phyloP scores from a whole-genome alignment of 2,329 filamentous ascomycete species.

The Thelonectria olida region DNA sequence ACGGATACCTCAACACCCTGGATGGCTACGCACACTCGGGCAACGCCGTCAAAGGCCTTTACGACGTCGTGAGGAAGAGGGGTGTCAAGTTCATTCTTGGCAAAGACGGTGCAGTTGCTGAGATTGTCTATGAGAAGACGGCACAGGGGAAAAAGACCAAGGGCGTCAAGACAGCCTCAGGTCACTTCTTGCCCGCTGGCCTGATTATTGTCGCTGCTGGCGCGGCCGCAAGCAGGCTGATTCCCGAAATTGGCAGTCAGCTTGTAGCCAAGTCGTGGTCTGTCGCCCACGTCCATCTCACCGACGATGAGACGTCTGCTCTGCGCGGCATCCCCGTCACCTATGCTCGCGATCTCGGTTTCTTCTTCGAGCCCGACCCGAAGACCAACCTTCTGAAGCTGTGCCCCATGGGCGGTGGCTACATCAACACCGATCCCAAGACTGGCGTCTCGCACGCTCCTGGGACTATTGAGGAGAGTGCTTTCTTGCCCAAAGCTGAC shows the following conservation, averaged over 20 bases:
- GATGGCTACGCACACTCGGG: conserved; percentile 67
- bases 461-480: conserved; percentile 42
- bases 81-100: conserved; percentile 36
- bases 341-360: conserved; percentile 69
- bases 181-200: conserved; percentile 38
- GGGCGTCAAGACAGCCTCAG: conserved; percentile 26
- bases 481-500: conserved; percentile 63
- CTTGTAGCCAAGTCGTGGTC: conserved; percentile 67
- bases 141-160: conserved; percentile 6
- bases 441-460: conserved; percentile 52
- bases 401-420: conserved; percentile 67
- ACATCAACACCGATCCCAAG: conserved; percentile 53
- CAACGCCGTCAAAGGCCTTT: conserved; percentile 59
- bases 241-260: conserved; percentile 59
- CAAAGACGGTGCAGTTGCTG: conserved; percentile 40
- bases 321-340: conserved; percentile 69
- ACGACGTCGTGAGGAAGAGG: conserved; percentile 48
- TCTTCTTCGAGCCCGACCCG: conserved; percentile 72
- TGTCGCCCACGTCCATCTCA: conserved; percentile 67
- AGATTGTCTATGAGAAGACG: conserved; percentile 35
- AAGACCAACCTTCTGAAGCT: conserved; percentile 67
- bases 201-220: conserved; percentile 62
- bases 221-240: conserved; percentile 55
- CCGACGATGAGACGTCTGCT: conserved; percentile 59
- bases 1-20: conserved; percentile 66